Evolutionary conservation across 2,329 filamentous ascomycete genomes (phyloP), one percentile per base, ranked within the genome.

Genomic region (Aphanoascus verrucosus): DNA sequence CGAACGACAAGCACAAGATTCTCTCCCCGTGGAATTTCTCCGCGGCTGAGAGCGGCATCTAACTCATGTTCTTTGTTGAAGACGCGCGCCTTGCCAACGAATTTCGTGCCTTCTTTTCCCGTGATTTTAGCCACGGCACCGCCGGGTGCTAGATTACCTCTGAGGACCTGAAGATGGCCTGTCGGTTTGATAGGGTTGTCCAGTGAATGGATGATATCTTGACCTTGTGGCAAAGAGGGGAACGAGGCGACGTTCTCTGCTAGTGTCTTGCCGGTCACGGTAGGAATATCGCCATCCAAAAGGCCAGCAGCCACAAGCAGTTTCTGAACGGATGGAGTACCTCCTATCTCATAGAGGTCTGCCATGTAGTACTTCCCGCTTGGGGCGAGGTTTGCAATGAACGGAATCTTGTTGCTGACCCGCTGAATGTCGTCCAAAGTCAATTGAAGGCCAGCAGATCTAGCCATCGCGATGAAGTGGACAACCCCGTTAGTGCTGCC

Each of bases 111-210:
- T 69, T 97, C 91, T 68, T 96, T 96, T 35, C 91, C 91, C 0
- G 91, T 96, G 69, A 97, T 96, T 71, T 97, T 97, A 56, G 89
- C 90, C 1, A 97, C 90, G 0, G 90, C 86, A 34, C 91, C 91
- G 9, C 83, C 85, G 1, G 91, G 91, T 2, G 90, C 88, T 32
- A 96, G 78, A 67, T 94, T 95, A 17, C 91, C 91, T 56, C 81
- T 80, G 2, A 97, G 78, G 56, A 97, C 86, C 68, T 91, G 88
- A 56, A 97, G 79, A 68, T 97, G 91, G 42, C 91, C 91, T 0
- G 83, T 88, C 1, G 76, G 60, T 68, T 96, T 96, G 75, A 94
- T 91, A 12, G 89, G 89, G 68, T 89, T 86, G 67, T 78, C 75
- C 7, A 96, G 74, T 0, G 86, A 82, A 5, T 85, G 81, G 67